phyloP scores from a whole-genome alignment of 2,329 filamentous ascomycete genomes.

The Aureobasidium sp. region DNA sequence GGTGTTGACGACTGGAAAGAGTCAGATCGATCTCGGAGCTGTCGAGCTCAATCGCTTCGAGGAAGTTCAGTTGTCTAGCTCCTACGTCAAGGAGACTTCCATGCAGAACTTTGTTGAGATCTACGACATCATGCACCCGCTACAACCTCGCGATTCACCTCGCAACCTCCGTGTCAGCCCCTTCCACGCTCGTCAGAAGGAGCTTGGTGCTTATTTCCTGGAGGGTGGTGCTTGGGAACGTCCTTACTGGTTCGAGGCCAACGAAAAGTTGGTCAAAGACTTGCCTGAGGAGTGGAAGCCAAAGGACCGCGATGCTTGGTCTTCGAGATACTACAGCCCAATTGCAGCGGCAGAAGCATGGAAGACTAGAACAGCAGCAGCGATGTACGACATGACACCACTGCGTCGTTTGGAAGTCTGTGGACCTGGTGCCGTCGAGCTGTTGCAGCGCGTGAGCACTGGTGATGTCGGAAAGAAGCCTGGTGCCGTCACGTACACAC shows the following conservation, averaged over 20 bases:
- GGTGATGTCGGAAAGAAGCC: slow-evolving; percentile 42
- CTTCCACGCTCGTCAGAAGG: slow-evolving; percentile 48
- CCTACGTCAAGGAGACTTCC: slow-evolving; percentile 51
- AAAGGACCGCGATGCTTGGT: slow-evolving; percentile 53
- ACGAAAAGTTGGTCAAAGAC: slow-evolving; percentile 44
- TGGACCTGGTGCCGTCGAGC: slow-evolving; percentile 49
- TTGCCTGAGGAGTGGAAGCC: slow-evolving; percentile 51
- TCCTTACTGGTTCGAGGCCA: slow-evolving; percentile 56
- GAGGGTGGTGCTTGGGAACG: slow-evolving; percentile 57
- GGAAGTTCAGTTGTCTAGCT: slow-evolving; percentile 49
- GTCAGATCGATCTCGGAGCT: slow-evolving; percentile 51
- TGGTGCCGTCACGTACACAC: slow-evolving; percentile 49
- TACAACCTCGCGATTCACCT: slow-evolving; percentile 51
- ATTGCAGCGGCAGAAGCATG: slow-evolving; percentile 56
- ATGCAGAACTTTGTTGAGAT: slow-evolving; percentile 57
- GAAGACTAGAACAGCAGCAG: slow-evolving; percentile 57
- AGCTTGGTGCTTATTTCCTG: slow-evolving; percentile 54
- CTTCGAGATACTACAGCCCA: slow-evolving; percentile 50
- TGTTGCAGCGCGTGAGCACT: slow-evolving; percentile 50
- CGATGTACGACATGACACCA: slow-evolving; percentile 58
- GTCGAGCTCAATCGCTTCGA: slow-evolving; percentile 57
- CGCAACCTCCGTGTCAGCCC: slow-evolving; percentile 54
- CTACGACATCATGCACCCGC: slow-evolving; percentile 58
- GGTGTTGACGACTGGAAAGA: slow-evolving; percentile 49
- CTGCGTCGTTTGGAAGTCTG: slow-evolving; percentile 52